Evolutionary conservation across 2,329 filamentous ascomycete species (phyloP), one percentile per base, ranked within the genome.

Genomic region (Ceratocystis diversiconidia): DNA sequence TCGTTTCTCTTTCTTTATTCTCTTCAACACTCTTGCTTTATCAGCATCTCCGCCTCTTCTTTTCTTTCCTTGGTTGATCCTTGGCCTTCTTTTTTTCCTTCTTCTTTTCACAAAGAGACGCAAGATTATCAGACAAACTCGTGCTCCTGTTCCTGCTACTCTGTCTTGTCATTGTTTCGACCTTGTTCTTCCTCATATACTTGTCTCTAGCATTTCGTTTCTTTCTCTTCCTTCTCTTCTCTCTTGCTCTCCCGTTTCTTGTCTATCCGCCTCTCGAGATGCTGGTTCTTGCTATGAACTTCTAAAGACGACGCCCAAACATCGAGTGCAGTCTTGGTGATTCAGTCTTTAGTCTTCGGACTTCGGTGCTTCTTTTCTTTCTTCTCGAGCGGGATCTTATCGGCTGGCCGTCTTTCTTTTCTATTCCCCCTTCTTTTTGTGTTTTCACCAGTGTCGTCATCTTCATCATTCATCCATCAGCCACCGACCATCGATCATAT

Each of bases 331-430:
- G 55, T 30, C 55, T 59, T 30, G 55, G 55, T 32, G 55, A 32
- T 12, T 36, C 55, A 22, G 30, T n/a, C 41, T n/a, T 28, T 50
- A 25, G 36, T 41, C 43, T 52, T 30, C 3, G 28, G n/a, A 28
- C 46, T 63, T 46, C 10, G 41, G 36, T 59, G 28, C 44, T 55
- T 64, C 32, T 61, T 64, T 52, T 52, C 22, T 19, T 66, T 61
- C 28, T 66, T 22, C 60, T 59, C 55, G 64, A 65, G 64, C 57
- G 55, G 57, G 57, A 43, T 65, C 43, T 65, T 65, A 55, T 65
- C 63, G 63, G 57, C 63, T 61, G 63, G 63, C 63, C 28, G 57
- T 61, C 59, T 46, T 25, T 57, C 28, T 65, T 61, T 36, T 61
- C 25, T 61, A 19, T 32, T 46, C 17, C 41, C 28, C 61, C 52